Evolutionary conservation across 805 yeast genomes (phyloP), one percentile per base, ranked within the genome.

Genomic region (Spathaspora girioi): DNA sequence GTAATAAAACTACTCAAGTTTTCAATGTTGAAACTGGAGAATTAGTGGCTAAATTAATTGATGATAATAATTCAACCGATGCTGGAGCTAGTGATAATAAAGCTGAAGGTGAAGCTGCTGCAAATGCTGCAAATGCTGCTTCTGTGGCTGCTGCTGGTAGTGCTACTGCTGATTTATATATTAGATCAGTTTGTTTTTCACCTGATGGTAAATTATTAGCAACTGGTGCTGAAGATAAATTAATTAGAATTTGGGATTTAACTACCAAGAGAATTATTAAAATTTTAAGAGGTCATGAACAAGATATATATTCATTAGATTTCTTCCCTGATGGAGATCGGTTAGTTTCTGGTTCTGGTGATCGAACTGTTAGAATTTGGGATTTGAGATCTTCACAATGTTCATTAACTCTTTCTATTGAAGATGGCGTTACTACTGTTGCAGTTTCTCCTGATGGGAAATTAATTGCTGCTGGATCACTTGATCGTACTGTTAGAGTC

Each of bases 371-470:
- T 35, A 82, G 97, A 67, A 87, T 94, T 64, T 93, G 99, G 99
- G 97, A 93, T 69, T 80, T 92, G 65, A 83, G 88, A 60, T 81
- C 90, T 40, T 94, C 96, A 20, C 91, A 89, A 72, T 89, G 97
- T 68, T 84, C 91, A 19, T 78, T 91, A 63, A 91, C 97, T 45
- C 77, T 93, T 58, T 82, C 91, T 15, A 92, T 93, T 61, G 97
- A 93, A 71, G 98, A 93, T 68, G 99, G 99, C 60, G 98, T 93
- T 49, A 93, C 99, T 50, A 93, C 99, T 0, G 97, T 93, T 45
- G 97, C 97, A 18, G 93, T 93, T 42, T 89, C 97, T 8, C 97
- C 97, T 47, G 96, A 93, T 69, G 97, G 97, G 40, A 83, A 86
- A 60, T 82, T 84, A 61, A 90, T 94, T 61, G 98, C 97, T 40